phyloP scores from a whole-genome alignment of 2,329 filamentous ascomycete species.

The Fusarium illudens region DNA sequence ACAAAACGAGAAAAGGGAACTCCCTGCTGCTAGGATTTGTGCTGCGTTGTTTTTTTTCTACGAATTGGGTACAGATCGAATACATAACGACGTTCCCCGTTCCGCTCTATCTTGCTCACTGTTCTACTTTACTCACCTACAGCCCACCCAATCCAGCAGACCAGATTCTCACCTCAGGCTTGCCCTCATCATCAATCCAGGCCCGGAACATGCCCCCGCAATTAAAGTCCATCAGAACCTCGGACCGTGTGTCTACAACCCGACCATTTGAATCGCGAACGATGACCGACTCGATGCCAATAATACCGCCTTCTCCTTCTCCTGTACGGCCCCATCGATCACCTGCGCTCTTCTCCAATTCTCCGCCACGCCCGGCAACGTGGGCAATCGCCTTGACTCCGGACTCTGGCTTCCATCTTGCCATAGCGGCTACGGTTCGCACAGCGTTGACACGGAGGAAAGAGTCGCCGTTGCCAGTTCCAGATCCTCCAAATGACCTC shows the following conservation, averaged over 20 bases:
- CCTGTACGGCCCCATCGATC: constrained; percentile 76
- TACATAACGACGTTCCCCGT: constrained; percentile 38
- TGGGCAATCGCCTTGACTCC: constrained; percentile 67
- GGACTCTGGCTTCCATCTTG: constrained; percentile 65
- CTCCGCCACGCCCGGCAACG: constrained; percentile 75
- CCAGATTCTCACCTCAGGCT: constrained; percentile 60
- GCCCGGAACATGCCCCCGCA: constrained; percentile 89
- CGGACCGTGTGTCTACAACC: constrained; percentile 53
- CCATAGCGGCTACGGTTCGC: constrained; percentile 76
- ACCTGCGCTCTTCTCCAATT: constrained; percentile 78
- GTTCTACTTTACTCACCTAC: constrained; percentile 7
- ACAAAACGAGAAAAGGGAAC: constrained; percentile 10
- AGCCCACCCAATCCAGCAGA: constrained; percentile 38
- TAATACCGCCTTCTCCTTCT: constrained; percentile 86
- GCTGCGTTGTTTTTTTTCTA: constrained; percentile 18
- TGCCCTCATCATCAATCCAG: constrained; percentile 72
- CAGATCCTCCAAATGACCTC: constrained; percentile 69
- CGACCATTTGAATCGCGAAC: constrained; percentile 54
- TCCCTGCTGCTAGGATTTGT: constrained; percentile 16
- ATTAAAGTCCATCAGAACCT: constrained; percentile 81
- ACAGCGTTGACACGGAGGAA: constrained; percentile 78
- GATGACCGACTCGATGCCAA: constrained; percentile 74
- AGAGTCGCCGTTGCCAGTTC: constrained; percentile 89
- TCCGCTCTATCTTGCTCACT: constrained; percentile 9
- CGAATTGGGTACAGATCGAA: constrained; percentile 34